phyloP scores from a whole-genome alignment of 2,329 filamentous ascomycete genomes.

The Aspergillus tanneri region DNA sequence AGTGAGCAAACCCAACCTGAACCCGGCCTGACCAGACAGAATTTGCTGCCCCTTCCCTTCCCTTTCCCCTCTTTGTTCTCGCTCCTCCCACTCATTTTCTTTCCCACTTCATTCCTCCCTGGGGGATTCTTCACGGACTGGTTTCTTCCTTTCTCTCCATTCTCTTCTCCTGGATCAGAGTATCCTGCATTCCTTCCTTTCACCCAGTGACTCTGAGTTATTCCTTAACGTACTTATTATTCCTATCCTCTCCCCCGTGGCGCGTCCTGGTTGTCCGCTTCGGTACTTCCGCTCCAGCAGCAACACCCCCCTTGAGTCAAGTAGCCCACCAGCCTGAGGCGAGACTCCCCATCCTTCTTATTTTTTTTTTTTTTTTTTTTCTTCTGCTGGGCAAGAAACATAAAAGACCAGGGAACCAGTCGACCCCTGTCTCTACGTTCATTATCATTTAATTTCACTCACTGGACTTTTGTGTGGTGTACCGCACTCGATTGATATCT shows the following conservation, averaged over 20 bases:
- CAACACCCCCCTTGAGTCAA: conserved; percentile 24
- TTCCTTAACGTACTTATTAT: conserved; percentile 12
- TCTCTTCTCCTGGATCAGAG: conserved; percentile 27
- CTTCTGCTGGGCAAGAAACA: conserved; percentile 34
- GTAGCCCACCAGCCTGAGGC: conserved; percentile 18
- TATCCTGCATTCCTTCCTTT: conserved; percentile 31
- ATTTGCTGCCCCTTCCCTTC: conserved; percentile 4
- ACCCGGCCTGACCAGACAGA: background rate
- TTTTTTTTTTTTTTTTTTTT: conserved; percentile 17
- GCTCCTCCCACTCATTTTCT: conserved; percentile 15
- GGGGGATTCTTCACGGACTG: conserved; percentile 11
- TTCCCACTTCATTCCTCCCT: conserved; percentile 10
- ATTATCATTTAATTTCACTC: conserved; percentile 12
- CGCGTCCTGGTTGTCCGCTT: conserved; percentile 43
- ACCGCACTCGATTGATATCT: conserved; percentile 11
- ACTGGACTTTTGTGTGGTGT: conserved; percentile 3
- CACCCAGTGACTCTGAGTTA: conserved; percentile 3
- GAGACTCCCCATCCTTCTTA: conserved; percentile 9
- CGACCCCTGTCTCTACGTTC: conserved; percentile 17
- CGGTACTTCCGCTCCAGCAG: conserved; percentile 28
- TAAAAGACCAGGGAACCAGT: conserved; percentile 12
- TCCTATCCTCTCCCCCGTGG: conserved; percentile 17
- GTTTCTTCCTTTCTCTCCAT: conserved; percentile 23
- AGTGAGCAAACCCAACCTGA: background rate
- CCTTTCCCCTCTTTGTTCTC: conserved; percentile 8